Evolutionary conservation across 345 rosid species (phyloP), one percentile per base, ranked within the genome.

Genomic region (Geranium brycei): DNA sequence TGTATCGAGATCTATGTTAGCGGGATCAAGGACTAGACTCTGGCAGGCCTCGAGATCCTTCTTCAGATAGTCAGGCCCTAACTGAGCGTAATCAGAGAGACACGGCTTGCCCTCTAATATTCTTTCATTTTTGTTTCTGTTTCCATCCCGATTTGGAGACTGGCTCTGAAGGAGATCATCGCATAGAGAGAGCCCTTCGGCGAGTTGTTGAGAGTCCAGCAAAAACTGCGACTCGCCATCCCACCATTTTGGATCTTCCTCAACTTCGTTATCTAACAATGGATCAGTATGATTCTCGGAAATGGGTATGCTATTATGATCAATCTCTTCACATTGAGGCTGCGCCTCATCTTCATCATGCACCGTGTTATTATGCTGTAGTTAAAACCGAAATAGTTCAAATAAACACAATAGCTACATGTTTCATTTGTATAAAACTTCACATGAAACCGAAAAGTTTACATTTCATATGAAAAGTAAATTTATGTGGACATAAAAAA

Each of bases 1-100:
- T 53, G 97, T 93, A 71, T 93, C 96, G 0, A 85, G 86, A 47
- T 92, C 96, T 67, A 87, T 82, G 75, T 86, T 78, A 6, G 95
- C 76, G 3, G 87, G 96, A 75, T 88, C 99, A 79, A 79, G 64
- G 59, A 66, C 81, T 17, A 88, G 74, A 58, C 76, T 80, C 70
- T 90, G 97, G 82, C 91, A 90, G 57, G 83, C 96, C 81, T 86
- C 97, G 51, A 93, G 77, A 78, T 93, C 97, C 71, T 86, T 77
- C 80, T 86, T 93, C 66, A 90, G 76, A 69, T 80, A 67, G 23
- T 86, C 97, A 56, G 95, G 69, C 65, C 97, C 96, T 75, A 89
- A 60, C 5, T 62, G 72, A 32, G 83, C 86, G 74, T 93, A 93
- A 79, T 87, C 96, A 30, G 87, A 78, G 58, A 90, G 87, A 58